Evolutionary conservation across 2,329 filamentous ascomycete species (phyloP).

Genomic region (Fusarium sp.): DNA sequence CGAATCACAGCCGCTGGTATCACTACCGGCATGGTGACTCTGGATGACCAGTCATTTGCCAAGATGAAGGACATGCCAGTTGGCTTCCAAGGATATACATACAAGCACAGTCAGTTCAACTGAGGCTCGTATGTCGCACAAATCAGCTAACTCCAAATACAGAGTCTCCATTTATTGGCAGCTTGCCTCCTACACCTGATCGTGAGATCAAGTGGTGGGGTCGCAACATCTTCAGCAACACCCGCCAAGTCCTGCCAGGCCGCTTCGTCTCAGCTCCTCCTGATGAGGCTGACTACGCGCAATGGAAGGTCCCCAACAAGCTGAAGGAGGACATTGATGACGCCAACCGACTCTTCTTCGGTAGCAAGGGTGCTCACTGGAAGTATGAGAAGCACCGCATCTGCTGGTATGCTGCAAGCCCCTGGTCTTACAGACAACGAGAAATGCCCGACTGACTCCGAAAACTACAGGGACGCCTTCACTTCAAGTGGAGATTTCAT

Average conservation of each 20-base stretch:
- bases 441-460: conserved; percentile 16
- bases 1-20: conserved; percentile 73
- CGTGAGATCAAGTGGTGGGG: conserved; percentile 74
- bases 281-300: conserved; percentile 68
- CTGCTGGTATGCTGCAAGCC: conserved; percentile 70
- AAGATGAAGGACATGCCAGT: conserved; percentile 66
- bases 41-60: conserved; percentile 63
- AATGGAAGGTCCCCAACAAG: conserved; percentile 71
- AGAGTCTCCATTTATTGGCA: conserved; percentile 70
- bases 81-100: conserved; percentile 60
- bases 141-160: conserved; percentile 52
- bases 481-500: conserved; percentile 74
- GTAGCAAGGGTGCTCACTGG: conserved; percentile 68
- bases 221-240: conserved; percentile 72
- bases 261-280: conserved; percentile 71
- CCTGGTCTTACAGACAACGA: not conserved
- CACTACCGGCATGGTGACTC: conserved; percentile 69
- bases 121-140: conserved; percentile 24
- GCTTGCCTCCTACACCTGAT: conserved; percentile 67
- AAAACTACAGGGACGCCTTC: conserved; percentile 72
- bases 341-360: conserved; percentile 72
- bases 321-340: conserved; percentile 73
- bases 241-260: conserved; percentile 66
- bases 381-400: conserved; percentile 74
- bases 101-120: conserved; percentile 54